Evolutionary conservation across 2,329 filamentous ascomycete genomes (phyloP).

Genomic region (Claviceps sp.): DNA sequence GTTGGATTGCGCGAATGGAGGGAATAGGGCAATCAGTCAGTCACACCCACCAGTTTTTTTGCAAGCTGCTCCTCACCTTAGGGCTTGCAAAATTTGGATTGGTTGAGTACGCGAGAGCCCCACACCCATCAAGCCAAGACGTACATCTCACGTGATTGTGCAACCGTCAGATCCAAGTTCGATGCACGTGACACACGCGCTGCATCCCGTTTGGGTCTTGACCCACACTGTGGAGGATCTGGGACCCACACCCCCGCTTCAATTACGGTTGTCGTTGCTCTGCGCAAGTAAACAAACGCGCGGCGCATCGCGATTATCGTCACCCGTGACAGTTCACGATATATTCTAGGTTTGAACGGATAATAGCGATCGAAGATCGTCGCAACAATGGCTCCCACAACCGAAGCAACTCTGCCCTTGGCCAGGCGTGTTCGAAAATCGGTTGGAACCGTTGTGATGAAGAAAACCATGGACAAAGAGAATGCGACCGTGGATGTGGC

Average conservation of each 20-base stretch:
- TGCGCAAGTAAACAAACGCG: conserved; percentile 27
- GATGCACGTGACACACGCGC: background rate
- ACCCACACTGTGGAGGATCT: background rate
- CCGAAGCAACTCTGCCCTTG: conserved; percentile 37
- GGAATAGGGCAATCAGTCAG: conserved; percentile 23
- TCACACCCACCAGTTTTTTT: conserved; percentile 23
- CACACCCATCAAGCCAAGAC: conserved; percentile 1
- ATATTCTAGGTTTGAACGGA: conserved; percentile 3
- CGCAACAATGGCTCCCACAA: conserved; percentile 18
- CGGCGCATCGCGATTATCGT: conserved; percentile 15
- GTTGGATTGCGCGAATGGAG: conserved; percentile 23
- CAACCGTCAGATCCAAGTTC: background rate
- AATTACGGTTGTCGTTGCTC: conserved; percentile 7
- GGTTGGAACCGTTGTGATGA: conserved; percentile 43
- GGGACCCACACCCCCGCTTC: conserved; percentile 1
- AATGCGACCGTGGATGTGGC: conserved; percentile 59
- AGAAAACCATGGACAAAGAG: conserved; percentile 54
- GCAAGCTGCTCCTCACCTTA: conserved; percentile 19
- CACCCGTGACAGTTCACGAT: background rate
- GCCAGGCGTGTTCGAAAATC: conserved; percentile 55
- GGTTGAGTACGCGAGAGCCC: conserved; percentile 16
- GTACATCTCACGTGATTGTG: background rate
- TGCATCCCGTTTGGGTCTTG: background rate
- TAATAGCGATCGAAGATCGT: conserved; percentile 11
- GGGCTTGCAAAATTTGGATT: conserved; percentile 28